These are phyloP conservation scores for Phytophthora cactorum DNA, from an alignment of 352 stramenopile genomes.

Conservation along the genomic window DNA sequence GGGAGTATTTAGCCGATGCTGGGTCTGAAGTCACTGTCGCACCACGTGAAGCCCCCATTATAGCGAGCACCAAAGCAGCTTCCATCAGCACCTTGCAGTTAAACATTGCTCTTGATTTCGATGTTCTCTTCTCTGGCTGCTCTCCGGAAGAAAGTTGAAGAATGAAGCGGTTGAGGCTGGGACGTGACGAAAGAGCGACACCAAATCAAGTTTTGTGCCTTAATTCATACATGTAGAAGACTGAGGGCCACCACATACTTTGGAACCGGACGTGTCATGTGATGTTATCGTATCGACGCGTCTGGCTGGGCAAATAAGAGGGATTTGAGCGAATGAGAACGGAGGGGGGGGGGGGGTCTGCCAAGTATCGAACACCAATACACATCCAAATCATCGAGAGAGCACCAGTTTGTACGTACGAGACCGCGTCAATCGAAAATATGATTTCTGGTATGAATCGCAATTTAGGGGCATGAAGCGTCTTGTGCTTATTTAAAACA, in stretches of 20 bases:
- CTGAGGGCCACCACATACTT: neutral
- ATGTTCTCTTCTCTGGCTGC: neutral
- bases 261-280: neutral
- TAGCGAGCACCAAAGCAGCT: neutral
- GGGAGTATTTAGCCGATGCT: conserved; percentile 3
- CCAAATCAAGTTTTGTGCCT: neutral
- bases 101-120: neutral
- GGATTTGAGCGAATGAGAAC: too few relatives aligned
- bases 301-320: neutral
- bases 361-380: neutral
- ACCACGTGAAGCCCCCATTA: neutral
- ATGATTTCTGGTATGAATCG: too few relatives aligned
- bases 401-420: too few relatives aligned
- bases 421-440: too few relatives aligned
- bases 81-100: neutral
- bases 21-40: conserved; percentile 3
- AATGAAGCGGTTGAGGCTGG: neutral
- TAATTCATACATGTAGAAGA: neutral
- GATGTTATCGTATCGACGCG: neutral
- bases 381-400: neutral
- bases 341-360: neutral
- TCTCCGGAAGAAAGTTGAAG: neutral
- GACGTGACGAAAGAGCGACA: neutral
- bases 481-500: too few relatives aligned
- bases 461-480: too few relatives aligned